Evolutionary conservation across 441 rosid species (phyloP).

Genomic region (Monsonia emarginata): DNA sequence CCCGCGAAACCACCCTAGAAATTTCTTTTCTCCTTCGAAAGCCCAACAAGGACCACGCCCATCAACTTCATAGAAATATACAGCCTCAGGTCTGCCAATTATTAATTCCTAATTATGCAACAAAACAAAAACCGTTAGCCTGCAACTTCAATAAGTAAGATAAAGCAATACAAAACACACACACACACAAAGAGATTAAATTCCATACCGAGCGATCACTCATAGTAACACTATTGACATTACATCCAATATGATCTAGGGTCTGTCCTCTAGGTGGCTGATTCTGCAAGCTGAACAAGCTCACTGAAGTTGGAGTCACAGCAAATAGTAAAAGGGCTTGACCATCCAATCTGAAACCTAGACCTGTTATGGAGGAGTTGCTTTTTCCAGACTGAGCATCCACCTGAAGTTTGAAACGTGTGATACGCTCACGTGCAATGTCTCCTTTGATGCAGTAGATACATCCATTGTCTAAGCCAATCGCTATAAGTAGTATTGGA

Average conservation of each 20-base stretch:
- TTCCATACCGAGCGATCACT: slow-evolving; percentile 75
- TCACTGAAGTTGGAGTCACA: slow-evolving; percentile 64
- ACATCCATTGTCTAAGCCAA: slow-evolving; percentile 76
- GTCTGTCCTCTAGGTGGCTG: slow-evolving; percentile 75
- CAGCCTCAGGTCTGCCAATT: slow-evolving; percentile 91
- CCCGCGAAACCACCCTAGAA: slow-evolving; percentile 89
- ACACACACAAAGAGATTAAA: slow-evolving; percentile 1
- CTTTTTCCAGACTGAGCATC: slow-evolving; percentile 33
- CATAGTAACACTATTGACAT: slow-evolving; percentile 63
- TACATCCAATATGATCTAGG: slow-evolving; percentile 74
- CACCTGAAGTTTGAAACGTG: slow-evolving; percentile 75
- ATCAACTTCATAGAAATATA: slow-evolving; percentile 86
- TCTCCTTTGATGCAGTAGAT: slow-evolving; percentile 93
- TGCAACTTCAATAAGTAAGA: neutral
- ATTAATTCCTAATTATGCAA: slow-evolving; percentile 62
- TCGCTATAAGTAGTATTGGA: slow-evolving; percentile 74
- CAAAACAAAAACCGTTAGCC: slow-evolving; percentile 16
- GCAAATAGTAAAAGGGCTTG: slow-evolving; percentile 74
- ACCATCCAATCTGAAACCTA: slow-evolving; percentile 86
- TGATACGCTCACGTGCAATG: slow-evolving; percentile 83
- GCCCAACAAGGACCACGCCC: slow-evolving; percentile 99
- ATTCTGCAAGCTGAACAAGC: slow-evolving; percentile 56
- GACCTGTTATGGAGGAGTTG: slow-evolving; percentile 47
- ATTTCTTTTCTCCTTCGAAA: slow-evolving; percentile 91
- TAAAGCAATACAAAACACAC: neutral